phyloP scores from a whole-genome alignment of 768 basidiomycete genomes.

The Amanita pallidorosea region DNA sequence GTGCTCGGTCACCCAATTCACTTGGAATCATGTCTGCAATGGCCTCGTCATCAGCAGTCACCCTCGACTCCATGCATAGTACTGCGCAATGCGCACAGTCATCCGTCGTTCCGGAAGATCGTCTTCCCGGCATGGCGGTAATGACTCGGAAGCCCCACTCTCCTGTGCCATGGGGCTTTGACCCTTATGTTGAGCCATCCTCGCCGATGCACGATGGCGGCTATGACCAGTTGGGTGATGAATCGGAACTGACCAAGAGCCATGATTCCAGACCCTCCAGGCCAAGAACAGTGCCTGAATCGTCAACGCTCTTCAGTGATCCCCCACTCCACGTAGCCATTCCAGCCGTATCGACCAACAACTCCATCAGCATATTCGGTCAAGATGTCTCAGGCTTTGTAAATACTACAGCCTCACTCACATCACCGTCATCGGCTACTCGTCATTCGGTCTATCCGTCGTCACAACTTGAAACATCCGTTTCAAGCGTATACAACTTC shows the following conservation, averaged over 20 bases:
- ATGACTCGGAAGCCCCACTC: not conserved
- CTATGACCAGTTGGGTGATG: constrained; percentile 15
- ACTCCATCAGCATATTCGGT: constrained; percentile 17
- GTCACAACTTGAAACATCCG: constrained; percentile 38
- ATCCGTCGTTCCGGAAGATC: not conserved
- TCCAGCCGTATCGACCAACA: constrained; percentile 24
- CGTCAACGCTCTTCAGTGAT: constrained; percentile 9
- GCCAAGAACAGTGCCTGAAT: constrained; percentile 37
- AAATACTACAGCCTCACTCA: constrained; percentile 35
- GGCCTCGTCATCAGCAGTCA: not conserved
- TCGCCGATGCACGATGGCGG: not conserved
- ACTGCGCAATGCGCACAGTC: not conserved
- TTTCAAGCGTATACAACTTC: constrained; percentile 35
- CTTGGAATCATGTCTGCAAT: not conserved
- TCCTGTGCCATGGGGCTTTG: not conserved
- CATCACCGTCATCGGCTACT: constrained; percentile 26
- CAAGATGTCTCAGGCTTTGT: constrained; percentile 38
- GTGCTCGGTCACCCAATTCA: not conserved
- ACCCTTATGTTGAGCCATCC: not conserved
- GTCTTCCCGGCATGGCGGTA: not conserved
- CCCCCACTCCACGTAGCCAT: constrained; percentile 35
- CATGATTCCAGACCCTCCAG: constrained; percentile 43
- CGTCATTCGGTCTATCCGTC: constrained; percentile 21
- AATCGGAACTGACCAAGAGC: constrained; percentile 41
- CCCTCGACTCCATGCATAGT: not conserved